These are phyloP conservation scores for Austroboletus sp. DNA, from an alignment of 1,284 basidiomycete species.

Conservation along the genomic window DNA sequence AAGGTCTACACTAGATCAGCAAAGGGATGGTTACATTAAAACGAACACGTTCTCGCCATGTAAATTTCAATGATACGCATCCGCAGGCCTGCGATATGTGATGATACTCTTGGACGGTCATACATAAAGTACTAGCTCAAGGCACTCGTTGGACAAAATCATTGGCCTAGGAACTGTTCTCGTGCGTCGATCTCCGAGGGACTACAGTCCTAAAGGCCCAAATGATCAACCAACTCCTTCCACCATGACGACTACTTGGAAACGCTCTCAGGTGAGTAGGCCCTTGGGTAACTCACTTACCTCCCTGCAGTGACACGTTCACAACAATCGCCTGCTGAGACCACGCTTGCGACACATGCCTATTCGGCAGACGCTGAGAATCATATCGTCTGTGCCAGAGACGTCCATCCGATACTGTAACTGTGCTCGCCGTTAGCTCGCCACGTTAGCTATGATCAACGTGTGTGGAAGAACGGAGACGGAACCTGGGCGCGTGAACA, in stretches of 20 bases:
- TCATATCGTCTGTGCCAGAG: slow-evolving; percentile 42
- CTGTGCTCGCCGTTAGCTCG: slow-evolving; percentile 63
- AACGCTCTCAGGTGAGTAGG: slow-evolving; percentile 8
- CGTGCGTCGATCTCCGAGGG: slow-evolving; percentile 44
- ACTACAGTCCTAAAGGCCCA: slow-evolving; percentile 55
- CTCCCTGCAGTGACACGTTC: slow-evolving; percentile 38
- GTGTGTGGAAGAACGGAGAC: slow-evolving; percentile 7
- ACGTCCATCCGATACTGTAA: slow-evolving; percentile 50
- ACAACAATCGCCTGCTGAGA: slow-evolving; percentile 31
- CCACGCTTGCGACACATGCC: no score
- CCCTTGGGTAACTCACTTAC: slow-evolving; percentile 40
- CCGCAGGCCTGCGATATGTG: no score
- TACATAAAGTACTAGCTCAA: slow-evolving; percentile 24
- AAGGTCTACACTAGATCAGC: no score
- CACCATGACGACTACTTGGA: not conserved
- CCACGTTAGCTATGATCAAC: slow-evolving; percentile 44
- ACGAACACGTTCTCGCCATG: no score
- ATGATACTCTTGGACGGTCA: no score
- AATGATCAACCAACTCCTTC: slow-evolving; percentile 37
- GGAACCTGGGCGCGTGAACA: slow-evolving; percentile 26
- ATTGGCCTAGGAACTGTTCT: no score
- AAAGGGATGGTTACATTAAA: no score
- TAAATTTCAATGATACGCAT: no score
- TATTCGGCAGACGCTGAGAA: slow-evolving; percentile 16
- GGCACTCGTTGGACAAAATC: no score